Percentiles rank a stretch among this genome's conserved stretches.
Conservation (phyloP, 306 rosid species). For the Prunus mongolica region DNA sequence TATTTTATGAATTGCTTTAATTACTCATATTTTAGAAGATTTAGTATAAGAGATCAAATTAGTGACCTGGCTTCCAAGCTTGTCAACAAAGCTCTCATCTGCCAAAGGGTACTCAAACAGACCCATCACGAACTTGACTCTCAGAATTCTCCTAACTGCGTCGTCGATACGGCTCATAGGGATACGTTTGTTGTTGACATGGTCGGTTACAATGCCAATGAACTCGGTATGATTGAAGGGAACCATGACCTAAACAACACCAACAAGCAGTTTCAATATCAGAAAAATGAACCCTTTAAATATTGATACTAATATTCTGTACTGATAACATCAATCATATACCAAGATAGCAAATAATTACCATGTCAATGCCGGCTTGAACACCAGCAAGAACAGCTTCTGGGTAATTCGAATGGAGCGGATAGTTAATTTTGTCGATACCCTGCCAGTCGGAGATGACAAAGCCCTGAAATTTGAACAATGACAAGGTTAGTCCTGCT, state of each 20-base stretch:
- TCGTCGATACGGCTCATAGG: constrained; percentile 6
- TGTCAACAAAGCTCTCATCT: background rate
- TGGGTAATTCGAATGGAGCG: background rate
- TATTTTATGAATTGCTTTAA: no score
- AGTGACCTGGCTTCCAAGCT: constrained; percentile 16
- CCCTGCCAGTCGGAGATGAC: constrained; percentile 24
- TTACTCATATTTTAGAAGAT: background rate
- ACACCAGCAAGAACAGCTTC: constrained; percentile 11
- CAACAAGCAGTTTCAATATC: background rate
- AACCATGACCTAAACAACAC: constrained; percentile 11
- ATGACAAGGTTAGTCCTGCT: background rate
- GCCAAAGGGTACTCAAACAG: constrained; percentile 21
- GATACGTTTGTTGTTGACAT: background rate
- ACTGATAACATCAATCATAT: background rate
- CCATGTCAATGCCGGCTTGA: constrained; percentile 24
- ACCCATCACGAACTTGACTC: constrained; percentile 19
- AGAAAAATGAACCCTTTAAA: background rate
- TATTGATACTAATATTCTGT: background rate
- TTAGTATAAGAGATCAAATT: background rate
- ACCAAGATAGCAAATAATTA: background rate
- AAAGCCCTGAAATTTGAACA: constrained; percentile 16
- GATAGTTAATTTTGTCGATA: constrained; percentile 11
- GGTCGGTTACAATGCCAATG: background rate
- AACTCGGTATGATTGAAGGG: constrained; percentile 10
- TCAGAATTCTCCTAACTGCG: constrained; percentile 16